Percentiles rank a stretch among this genome's conserved stretches.
Evolutionary conservation across 306 rosid genomes (phyloP).

Genomic region (Casuarina cunninghamiana): DNA sequence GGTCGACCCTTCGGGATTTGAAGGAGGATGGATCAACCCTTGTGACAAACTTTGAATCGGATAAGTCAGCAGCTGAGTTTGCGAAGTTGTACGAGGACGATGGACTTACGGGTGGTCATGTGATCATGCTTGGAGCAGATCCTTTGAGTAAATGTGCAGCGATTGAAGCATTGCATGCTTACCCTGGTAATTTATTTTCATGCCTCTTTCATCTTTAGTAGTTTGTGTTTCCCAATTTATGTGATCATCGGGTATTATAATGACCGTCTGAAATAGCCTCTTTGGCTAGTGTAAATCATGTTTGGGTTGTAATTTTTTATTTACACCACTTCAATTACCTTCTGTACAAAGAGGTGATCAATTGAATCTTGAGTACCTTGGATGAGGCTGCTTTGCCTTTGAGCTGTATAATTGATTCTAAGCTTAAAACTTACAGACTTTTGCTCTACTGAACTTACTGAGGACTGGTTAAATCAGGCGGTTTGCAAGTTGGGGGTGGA

Average conservation of each 20-base stretch:
- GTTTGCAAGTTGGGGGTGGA: constrained; percentile 97
- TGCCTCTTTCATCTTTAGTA: background rate
- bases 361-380: background rate
- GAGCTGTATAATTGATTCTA: constrained; percentile 40
- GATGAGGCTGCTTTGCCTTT: constrained; percentile 17
- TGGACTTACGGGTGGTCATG: constrained; percentile 84
- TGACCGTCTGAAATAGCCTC: background rate
- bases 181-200: constrained; percentile 42
- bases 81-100: constrained; percentile 72
- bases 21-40: constrained; percentile 63
- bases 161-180: constrained; percentile 76
- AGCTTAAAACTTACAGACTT: constrained; percentile 52
- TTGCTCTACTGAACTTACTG: constrained; percentile 67
- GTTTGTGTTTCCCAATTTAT: background rate
- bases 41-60: constrained; percentile 87
- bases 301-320: background rate
- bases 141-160: constrained; percentile 82
- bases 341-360: background rate
- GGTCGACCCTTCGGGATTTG: constrained; percentile 80
- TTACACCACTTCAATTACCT: background rate
- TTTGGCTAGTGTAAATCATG: background rate
- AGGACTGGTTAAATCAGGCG: constrained; percentile 64
- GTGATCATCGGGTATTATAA: background rate
- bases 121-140: constrained; percentile 91
- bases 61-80: constrained; percentile 80